Base-by-base conservation (phyloP, 2,329 filamentous ascomycete genomes). In the Stachybotrys echinatus region DNA sequence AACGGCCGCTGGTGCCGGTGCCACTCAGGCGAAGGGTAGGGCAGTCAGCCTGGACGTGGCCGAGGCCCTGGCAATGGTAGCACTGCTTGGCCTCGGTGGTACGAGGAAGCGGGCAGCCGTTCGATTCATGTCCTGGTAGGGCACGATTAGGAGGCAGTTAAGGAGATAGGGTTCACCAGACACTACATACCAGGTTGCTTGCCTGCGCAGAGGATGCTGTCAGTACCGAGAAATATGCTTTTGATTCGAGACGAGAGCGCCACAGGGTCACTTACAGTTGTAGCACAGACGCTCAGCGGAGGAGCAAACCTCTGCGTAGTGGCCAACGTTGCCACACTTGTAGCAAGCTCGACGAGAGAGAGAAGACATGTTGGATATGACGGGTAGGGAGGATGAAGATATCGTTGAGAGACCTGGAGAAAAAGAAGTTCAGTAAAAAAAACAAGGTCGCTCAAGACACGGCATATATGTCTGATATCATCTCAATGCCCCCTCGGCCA, bases 61-160 rank as follows among this genome's bases (percentile, higher is more conserved):
- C 94, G 54, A 97, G 83, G 52, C 94, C 94, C 79, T 97, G 94
- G 81, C 94, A 99, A 77, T 97, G 94, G 73, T 99, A 99, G 84
- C 94, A 99, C 80, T 99, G 94, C 85, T 99, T 99, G 48, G 91
- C 91, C 76, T 99, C 94, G 57, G 94, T 96, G 54, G 92, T 96
- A 72, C 94, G 88, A 65, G 94, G 94, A 67, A 92, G 86, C 62
- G 94, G 94, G 81, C 94, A 99, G 71, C 88, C 88, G 76, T 95
- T 97, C 59, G 92, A 97, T 78, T 99, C 94, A 74, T 99, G 94
- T 70, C 90, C 88, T 60, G 49, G 43, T 39, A 45, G 20, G 45
- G 19, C 21, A 23, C 20, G 17, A 23, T 59, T 48, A 23, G n/a
- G 23, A 23, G 12, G 38, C 57, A 42, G n/a, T n/a, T 47, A 3